Conservation (phyloP, 2,329 filamentous ascomycete species). For the Penicillium decumbens region DNA sequence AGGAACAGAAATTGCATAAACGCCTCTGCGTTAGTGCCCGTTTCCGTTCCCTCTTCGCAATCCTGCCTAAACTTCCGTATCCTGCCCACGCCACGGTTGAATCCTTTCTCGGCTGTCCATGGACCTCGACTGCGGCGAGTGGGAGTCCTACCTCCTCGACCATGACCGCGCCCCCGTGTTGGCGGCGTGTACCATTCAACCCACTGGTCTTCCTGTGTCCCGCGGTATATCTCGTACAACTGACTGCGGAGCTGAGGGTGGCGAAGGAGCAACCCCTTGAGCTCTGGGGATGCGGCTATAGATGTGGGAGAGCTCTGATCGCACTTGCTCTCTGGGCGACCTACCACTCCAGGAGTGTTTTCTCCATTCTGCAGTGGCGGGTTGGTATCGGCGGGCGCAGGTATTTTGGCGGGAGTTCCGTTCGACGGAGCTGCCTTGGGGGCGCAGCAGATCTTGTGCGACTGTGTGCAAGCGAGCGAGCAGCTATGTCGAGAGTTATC, state of each 20-base stretch:
- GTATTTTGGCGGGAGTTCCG: constrained; percentile 12
- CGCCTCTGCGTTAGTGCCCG: constrained; percentile 31
- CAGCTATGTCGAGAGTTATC: constrained; percentile 33
- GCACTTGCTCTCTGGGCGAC: constrained; percentile 1
- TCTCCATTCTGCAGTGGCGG: constrained; percentile 8
- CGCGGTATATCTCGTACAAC: constrained; percentile 42
- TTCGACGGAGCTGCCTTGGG: constrained; percentile 24
- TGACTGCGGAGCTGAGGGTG: constrained; percentile 39
- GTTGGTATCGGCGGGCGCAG: constrained; percentile 6
- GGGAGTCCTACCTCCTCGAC: constrained; percentile 25
- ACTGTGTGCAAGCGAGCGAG: constrained; percentile 44
- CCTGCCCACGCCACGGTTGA: constrained; percentile 40
- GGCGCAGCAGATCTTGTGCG: constrained; percentile 43
- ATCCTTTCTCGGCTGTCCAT: constrained; percentile 43
- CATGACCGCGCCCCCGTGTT: constrained; percentile 23
- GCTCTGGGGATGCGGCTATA: constrained; percentile 28
- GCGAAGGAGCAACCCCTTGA: constrained; percentile 37
- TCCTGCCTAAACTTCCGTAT: constrained; percentile 36
- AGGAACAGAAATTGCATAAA: constrained; percentile 38
- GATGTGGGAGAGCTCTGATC: constrained; percentile 11
- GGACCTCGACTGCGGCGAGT: constrained; percentile 30
- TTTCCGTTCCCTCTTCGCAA: constrained; percentile 34
- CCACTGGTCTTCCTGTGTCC: constrained; percentile 41
- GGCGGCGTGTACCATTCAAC: constrained; percentile 28
- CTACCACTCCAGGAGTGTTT: constrained; percentile 6